Percentiles rank a stretch among this genome's conserved stretches.
These are phyloP conservation scores for Aspergillus affinis DNA, from an alignment of 495 filamentous ascomycete genomes.

Conservation along the genomic window DNA sequence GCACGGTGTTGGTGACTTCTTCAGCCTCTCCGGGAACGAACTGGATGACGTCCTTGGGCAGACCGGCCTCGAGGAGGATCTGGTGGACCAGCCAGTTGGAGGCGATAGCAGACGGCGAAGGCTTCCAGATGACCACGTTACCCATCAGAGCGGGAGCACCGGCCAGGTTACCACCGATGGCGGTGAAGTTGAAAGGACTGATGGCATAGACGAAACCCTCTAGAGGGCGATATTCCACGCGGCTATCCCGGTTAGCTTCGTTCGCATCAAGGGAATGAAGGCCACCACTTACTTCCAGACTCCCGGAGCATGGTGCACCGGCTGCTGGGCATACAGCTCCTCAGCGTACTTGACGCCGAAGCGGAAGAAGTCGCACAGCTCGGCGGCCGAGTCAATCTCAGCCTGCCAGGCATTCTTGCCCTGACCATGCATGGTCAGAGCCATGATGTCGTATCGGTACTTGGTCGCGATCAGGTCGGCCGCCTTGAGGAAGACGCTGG, in stretches of 20 bases:
- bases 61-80: conserved; percentile 78
- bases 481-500: conserved; percentile 92
- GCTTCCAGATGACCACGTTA: conserved; percentile 89
- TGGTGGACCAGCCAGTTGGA: conserved; percentile 79
- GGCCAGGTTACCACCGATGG: conserved; percentile 78
- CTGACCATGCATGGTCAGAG: conserved; percentile 89
- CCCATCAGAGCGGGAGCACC: conserved; percentile 76
- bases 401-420: conserved; percentile 97
- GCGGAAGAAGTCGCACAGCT: conserved; percentile 86
- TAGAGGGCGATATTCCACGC: conserved; percentile 76
- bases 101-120: conserved; percentile 72
- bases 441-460: conserved; percentile 92
- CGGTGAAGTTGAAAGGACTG: conserved; percentile 87
- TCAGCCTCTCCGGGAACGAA: conserved; percentile 80
- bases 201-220: conserved; percentile 88
- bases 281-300: conserved; percentile 65
- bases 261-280: background rate
- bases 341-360: conserved; percentile 86
- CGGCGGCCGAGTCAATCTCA: conserved; percentile 92
- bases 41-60: conserved; percentile 78
- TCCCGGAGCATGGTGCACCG: conserved; percentile 69
- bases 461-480: conserved; percentile 85
- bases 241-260: conserved; percentile 34
- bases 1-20: conserved; percentile 69
- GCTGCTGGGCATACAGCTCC: conserved; percentile 83